phyloP scores from a whole-genome alignment of 805 yeast genomes.

The Metschnikowia henanensis region DNA sequence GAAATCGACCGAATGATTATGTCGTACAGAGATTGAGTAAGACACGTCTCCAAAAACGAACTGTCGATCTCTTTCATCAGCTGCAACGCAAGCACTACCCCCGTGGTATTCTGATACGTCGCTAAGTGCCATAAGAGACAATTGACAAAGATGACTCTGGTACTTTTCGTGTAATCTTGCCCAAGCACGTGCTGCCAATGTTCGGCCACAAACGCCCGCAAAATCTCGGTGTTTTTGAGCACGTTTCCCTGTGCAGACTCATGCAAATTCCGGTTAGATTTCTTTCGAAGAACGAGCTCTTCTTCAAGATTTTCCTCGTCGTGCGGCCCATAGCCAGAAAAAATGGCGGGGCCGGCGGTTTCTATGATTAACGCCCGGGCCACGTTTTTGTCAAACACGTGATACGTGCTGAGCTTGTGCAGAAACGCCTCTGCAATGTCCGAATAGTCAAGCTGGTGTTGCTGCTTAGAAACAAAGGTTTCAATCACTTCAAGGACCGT shows the following conservation, averaged over 20 bases:
- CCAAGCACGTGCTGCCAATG: conserved; percentile 25
- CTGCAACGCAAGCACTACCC: conserved; percentile 16
- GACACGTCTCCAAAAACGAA: conserved; percentile 22
- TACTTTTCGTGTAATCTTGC: conserved; percentile 4
- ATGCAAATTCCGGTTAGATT: conserved; percentile 25
- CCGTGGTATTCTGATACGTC: conserved; percentile 36
- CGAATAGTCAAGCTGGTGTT: conserved; percentile 17
- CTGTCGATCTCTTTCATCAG: conserved; percentile 17
- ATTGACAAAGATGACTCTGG: conserved; percentile 30
- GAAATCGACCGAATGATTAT: conserved; percentile 30
- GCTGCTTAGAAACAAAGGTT: conserved; percentile 20
- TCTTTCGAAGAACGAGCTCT: conserved; percentile 20
- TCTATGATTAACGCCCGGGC: conserved; percentile 8
- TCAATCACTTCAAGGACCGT: conserved; percentile 34
- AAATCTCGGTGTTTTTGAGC: conserved; percentile 27
- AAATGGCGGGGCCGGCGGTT: not conserved
- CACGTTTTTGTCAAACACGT: conserved; percentile 26
- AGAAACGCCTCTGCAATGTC: conserved; percentile 35
- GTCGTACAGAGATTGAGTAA: conserved; percentile 30
- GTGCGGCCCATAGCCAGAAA: not conserved
- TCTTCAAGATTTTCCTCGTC: not conserved
- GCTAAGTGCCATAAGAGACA: conserved; percentile 37
- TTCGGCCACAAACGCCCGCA: conserved; percentile 23
- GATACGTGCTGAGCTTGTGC: conserved; percentile 26
- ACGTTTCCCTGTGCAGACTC: conserved; percentile 31